A percentile compares a stretch with the other conserved stretches of the same genome.
phyloP scores from a whole-genome alignment of 148 eudicot genomes.

The Amaranthus cruentus region DNA sequence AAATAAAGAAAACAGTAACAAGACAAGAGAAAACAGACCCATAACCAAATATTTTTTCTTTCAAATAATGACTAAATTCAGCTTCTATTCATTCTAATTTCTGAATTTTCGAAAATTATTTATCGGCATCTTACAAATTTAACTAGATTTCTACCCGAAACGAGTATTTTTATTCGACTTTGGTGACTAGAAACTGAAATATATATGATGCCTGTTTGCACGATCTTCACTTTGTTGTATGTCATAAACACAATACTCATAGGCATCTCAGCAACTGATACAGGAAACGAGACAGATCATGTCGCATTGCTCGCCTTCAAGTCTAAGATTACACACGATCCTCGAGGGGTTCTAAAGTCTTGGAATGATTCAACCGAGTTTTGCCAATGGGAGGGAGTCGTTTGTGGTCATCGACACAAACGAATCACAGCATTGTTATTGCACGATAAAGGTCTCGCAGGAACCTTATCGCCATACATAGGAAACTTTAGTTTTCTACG shows the following conservation, averaged over 20 bases:
- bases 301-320: slow-evolving; percentile 5
- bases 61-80: too few species aligned
- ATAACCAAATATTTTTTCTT: too few species aligned
- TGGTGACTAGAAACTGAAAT: too few species aligned
- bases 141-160: too few species aligned
- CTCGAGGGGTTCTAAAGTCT: slow-evolving; percentile 5
- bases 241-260: not conserved
- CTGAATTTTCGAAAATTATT: too few species aligned
- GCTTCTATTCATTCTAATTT: too few species aligned
- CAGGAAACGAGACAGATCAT: slow-evolving; percentile 4
- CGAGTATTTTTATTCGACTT: too few species aligned
- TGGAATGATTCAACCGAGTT: slow-evolving; percentile 12
- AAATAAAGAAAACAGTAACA: too few species aligned
- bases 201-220: not conserved
- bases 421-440: slow-evolving; percentile 2
- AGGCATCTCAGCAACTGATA: not conserved
- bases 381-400: slow-evolving; percentile 19
- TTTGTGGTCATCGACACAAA: slow-evolving; percentile 6
- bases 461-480: slow-evolving; percentile 22
- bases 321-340: slow-evolving; percentile 9
- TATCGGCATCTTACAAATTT: too few species aligned
- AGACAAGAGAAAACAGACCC: too few species aligned
- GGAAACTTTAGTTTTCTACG: slow-evolving; percentile 29
- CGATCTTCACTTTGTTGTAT: not conserved
- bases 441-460: not conserved